phyloP scores from a whole-genome alignment of 106 monocot genomes.

The Dendrobium chrysotoxum region DNA sequence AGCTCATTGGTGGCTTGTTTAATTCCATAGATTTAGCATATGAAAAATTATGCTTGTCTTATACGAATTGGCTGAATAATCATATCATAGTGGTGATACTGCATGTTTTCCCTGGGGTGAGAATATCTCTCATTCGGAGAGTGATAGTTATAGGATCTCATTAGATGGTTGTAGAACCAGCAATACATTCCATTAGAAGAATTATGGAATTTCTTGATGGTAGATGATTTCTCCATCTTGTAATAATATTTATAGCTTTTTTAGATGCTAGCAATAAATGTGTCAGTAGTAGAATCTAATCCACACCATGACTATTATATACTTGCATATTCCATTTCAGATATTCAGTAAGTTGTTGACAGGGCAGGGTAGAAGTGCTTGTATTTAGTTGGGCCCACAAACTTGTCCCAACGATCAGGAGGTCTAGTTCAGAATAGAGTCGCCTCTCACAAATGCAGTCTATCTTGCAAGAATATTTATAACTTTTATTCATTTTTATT shows the following conservation, averaged over 20 bases:
- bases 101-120: background rate
- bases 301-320: background rate
- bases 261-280: background rate
- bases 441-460: too few species aligned
- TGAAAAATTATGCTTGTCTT: background rate
- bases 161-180: background rate
- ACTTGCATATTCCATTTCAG: too few species aligned
- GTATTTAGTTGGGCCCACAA: too few species aligned
- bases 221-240: background rate
- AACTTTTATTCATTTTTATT: too few species aligned
- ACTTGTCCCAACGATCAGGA: too few species aligned
- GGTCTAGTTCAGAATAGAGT: too few species aligned
- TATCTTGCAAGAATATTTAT: too few species aligned
- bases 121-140: background rate
- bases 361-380: too few species aligned
- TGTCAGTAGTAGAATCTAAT: background rate
- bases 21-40: background rate
- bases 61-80: background rate
- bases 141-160: background rate
- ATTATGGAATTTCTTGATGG: background rate
- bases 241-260: background rate
- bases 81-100: background rate
- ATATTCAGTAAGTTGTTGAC: too few species aligned
- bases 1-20: background rate
- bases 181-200: background rate